Percentiles rank a stretch among this genome's conserved stretches.
Conservation (phyloP, 768 basidiomycete genomes). For the Tricholoma sp. region DNA sequence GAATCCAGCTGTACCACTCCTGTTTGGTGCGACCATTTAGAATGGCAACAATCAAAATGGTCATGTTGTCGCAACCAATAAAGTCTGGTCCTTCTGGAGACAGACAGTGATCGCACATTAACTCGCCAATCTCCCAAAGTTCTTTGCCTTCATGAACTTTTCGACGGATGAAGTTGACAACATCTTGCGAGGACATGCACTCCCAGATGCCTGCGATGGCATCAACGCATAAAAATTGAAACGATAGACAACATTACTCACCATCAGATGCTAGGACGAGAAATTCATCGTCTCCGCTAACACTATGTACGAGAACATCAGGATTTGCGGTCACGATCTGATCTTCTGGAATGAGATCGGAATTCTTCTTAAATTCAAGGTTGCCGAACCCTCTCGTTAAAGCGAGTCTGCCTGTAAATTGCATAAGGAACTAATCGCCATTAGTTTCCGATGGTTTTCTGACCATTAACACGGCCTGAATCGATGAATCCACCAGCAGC, state of each 20-base stretch:
- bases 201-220: slow-evolving; percentile 92
- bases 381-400: slow-evolving; percentile 93
- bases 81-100: slow-evolving; percentile 60
- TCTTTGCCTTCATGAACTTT: slow-evolving; percentile 74
- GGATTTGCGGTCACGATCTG: slow-evolving; percentile 96
- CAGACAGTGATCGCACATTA: slow-evolving; percentile 87
- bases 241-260: slow-evolving; percentile 28
- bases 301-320: slow-evolving; percentile 77
- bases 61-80: slow-evolving; percentile 99
- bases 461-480: slow-evolving; percentile 95
- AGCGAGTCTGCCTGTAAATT: slow-evolving; percentile 81
- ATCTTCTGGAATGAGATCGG: slow-evolving; percentile 69
- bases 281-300: slow-evolving; percentile 91
- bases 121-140: slow-evolving; percentile 77
- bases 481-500: slow-evolving; percentile 94
- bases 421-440: background rate
- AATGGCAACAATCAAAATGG: slow-evolving; percentile 83
- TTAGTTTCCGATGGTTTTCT: slow-evolving; percentile 5
- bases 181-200: slow-evolving; percentile 89
- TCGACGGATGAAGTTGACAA: slow-evolving; percentile 81
- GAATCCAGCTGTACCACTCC: slow-evolving; percentile 89
- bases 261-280: slow-evolving; percentile 98
- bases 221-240: background rate
- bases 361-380: slow-evolving; percentile 98
- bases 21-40: slow-evolving; percentile 83